A percentile compares a stretch with the other conserved stretches of the same genome.
phyloP scores from a whole-genome alignment of 2,329 filamentous ascomycete species.

The Diaporthe sp. region DNA sequence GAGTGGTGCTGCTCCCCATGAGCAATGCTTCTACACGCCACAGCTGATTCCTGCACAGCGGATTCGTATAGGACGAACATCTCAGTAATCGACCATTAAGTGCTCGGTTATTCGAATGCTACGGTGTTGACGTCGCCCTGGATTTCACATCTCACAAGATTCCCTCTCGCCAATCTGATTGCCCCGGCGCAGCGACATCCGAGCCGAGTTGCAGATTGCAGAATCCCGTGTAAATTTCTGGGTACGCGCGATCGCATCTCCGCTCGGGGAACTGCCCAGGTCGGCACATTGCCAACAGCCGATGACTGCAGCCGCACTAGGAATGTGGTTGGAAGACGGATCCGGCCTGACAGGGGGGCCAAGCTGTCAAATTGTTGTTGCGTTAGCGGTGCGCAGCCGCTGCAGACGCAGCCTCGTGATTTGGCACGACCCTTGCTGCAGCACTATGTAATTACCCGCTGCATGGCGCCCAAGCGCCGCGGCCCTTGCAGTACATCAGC shows the following conservation, averaged over 20 bases:
- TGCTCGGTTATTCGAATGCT: not conserved
- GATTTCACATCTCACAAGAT: slow-evolving; percentile 33
- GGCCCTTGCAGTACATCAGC: slow-evolving; percentile 12
- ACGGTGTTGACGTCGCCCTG: not conserved
- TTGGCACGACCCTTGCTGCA: slow-evolving; percentile 1
- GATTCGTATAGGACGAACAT: not conserved
- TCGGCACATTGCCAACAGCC: not conserved
- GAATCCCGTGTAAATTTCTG: not conserved
- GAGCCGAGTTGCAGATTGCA: not conserved
- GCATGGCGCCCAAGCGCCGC: slow-evolving; percentile 13
- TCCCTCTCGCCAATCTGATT: slow-evolving; percentile 11
- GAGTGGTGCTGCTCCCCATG: too few relatives aligned
- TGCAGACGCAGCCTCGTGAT: slow-evolving; percentile 28
- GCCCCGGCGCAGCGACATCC: slow-evolving; percentile 29
- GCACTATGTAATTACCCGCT: slow-evolving; percentile 20
- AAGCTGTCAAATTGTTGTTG: slow-evolving; percentile 8
- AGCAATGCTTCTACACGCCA: not conserved
- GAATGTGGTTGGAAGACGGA: not conserved
- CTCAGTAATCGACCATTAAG: not conserved
- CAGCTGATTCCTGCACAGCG: not conserved
- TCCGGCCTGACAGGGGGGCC: too few relatives aligned
- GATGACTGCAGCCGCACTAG: slow-evolving; percentile 1
- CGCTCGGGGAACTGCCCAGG: slow-evolving; percentile 7
- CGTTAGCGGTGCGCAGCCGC: slow-evolving; percentile 3
- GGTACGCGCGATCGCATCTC: slow-evolving; percentile 3